Evolutionary conservation across 2,329 filamentous ascomycete genomes (phyloP).

Genomic region (Calonectria leucothoes): DNA sequence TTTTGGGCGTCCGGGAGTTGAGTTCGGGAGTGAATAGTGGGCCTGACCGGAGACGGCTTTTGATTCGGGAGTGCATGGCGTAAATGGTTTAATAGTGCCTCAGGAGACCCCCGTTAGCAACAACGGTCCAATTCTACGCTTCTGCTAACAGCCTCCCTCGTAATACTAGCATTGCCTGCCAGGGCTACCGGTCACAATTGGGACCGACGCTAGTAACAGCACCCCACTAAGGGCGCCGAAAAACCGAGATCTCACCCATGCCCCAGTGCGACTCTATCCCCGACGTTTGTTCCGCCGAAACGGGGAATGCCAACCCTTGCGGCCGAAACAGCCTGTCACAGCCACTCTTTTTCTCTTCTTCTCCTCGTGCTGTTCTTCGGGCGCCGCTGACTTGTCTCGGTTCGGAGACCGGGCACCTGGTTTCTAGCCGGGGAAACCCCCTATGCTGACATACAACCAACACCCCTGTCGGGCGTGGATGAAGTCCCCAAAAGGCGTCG

Average conservation of each 20-base stretch:
- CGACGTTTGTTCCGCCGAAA: not conserved
- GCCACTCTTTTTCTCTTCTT: not conserved
- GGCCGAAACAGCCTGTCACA: not conserved
- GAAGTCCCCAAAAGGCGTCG: not conserved
- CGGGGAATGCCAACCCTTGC: not conserved
- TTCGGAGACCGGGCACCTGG: not conserved
- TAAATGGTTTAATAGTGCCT: constrained; percentile 2
- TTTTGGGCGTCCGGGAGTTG: constrained; percentile 44
- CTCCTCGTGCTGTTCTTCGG: not conserved
- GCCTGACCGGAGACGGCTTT: constrained; percentile 37
- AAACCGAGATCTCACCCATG: constrained; percentile 11
- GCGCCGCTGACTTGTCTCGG: not conserved
- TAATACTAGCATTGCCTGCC: not conserved
- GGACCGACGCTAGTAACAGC: not conserved
- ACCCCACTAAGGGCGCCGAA: constrained; percentile 17
- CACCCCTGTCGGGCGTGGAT: not conserved
- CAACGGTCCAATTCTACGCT: not conserved
- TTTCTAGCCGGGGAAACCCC: not conserved
- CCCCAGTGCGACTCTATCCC: not conserved
- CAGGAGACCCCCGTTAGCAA: constrained; percentile 5
- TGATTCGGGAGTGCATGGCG: constrained; percentile 33
- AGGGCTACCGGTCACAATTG: not conserved
- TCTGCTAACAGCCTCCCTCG: not conserved
- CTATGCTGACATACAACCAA: not conserved
- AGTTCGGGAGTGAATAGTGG: constrained; percentile 39